Conservation (phyloP, 116 monocot species). For the Thalassia testudinum region DNA sequence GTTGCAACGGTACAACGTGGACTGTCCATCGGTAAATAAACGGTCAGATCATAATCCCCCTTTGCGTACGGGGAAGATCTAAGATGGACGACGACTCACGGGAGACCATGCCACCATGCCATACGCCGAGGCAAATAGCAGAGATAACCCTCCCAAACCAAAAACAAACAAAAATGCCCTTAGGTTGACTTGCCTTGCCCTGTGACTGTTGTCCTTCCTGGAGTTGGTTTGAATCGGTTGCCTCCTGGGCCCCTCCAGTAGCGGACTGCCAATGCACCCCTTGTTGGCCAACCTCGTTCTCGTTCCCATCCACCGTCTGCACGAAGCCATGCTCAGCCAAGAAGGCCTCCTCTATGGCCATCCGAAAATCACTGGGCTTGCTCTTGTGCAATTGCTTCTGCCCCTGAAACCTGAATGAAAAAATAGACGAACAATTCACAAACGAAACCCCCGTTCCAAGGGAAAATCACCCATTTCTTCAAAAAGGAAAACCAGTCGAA, state of each 20-base stretch:
- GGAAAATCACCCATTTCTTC: not conserved
- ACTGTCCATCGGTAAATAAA: no score
- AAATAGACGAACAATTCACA: no score
- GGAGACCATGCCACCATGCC: no score
- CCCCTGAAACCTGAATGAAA: conserved; percentile 53
- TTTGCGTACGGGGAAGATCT: no score
- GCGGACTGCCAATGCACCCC: conserved; percentile 12
- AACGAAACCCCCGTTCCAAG: not conserved
- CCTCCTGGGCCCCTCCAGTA: conserved; percentile 34
- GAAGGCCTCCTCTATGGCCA: conserved; percentile 93
- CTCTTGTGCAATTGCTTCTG: conserved; percentile 65
- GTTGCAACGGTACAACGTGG: no score
- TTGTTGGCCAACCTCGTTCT: conserved; percentile 7
- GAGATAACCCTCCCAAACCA: no score
- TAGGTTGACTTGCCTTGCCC: not conserved
- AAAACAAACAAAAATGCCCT: no score
- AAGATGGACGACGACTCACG: no score
- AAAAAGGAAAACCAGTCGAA: no score
- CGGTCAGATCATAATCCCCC: no score
- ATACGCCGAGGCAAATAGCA: no score
- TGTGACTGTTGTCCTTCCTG: conserved; percentile 57
- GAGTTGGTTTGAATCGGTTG: conserved; percentile 54
- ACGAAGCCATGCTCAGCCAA: conserved; percentile 59
- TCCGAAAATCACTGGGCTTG: conserved; percentile 53
- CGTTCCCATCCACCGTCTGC: no score